Conservation (phyloP, 1,139 yeast species). For the Barnettozyma hawaiiensis region DNA sequence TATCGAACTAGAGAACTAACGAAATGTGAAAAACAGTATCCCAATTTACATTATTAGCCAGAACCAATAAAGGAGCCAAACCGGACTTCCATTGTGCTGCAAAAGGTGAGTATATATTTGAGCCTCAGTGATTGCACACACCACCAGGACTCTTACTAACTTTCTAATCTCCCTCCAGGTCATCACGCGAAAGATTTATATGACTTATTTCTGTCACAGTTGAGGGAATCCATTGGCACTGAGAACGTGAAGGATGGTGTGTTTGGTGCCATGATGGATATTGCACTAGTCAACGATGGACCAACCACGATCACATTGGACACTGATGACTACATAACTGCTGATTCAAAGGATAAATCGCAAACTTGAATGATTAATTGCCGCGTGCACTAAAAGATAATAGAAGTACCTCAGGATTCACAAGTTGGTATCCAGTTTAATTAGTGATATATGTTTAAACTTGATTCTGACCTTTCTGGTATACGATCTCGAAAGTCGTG, state of each 20-base stretch:
- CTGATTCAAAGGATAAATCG: conserved; percentile 2
- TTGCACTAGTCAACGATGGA: conserved; percentile 68
- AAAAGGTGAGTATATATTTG: conserved; percentile 41
- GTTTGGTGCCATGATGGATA: conserved; percentile 98
- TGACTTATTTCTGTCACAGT: conserved; percentile 47
- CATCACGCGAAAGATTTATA: conserved; percentile 64
- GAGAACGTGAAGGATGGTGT: conserved; percentile 75
- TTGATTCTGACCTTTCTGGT: no score
- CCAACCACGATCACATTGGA: conserved; percentile 37
- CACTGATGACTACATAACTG: conserved; percentile 23
- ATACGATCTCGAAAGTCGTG: no score
- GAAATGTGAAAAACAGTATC: conserved; percentile 49
- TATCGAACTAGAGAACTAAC: conserved; percentile 11
- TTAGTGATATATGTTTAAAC: no score
- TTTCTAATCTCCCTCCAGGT: conserved; percentile 29
- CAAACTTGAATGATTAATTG: neutral
- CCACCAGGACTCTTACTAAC: neutral
- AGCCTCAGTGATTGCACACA: neutral
- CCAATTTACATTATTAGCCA: conserved; percentile 85
- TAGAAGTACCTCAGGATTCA: no score
- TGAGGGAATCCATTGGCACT: conserved; percentile 51
- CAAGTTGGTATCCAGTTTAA: no score
- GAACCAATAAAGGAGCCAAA: conserved; percentile 80
- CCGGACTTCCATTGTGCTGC: conserved; percentile 93
- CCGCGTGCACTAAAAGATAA: no score